Evolutionary conservation across 805 yeast genomes (phyloP).

Genomic region (Pachysolen tannophilus): DNA sequence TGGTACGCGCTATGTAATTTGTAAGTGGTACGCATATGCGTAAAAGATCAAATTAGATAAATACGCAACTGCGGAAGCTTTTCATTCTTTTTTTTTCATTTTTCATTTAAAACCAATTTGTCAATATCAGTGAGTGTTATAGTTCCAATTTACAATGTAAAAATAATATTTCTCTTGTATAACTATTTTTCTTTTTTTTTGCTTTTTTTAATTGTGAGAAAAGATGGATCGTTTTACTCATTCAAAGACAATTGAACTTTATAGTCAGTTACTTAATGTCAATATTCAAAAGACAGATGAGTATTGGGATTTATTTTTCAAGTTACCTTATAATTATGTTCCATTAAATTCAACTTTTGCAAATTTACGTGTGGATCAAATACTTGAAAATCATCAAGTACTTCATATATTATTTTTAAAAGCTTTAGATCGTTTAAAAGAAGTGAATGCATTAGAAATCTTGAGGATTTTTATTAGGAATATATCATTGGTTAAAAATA

Average conservation of each 20-base stretch:
- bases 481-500: not conserved
- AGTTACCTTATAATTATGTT: constrained; percentile 2
- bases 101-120: too few relatives aligned
- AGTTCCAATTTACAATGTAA: too few relatives aligned
- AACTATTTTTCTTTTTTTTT: too few relatives aligned
- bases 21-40: too few relatives aligned
- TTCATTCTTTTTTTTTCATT: too few relatives aligned
- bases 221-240: constrained; percentile 1
- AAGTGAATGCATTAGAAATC: constrained; percentile 3
- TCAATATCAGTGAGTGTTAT: too few relatives aligned
- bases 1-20: too few relatives aligned
- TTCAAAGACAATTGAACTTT: constrained; percentile 2
- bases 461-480: constrained; percentile 2
- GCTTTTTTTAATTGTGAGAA: too few relatives aligned
- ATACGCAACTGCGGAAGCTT: too few relatives aligned
- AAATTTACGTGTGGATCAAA: constrained; percentile 1
- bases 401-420: constrained; percentile 3
- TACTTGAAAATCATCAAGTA: not conserved
- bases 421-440: not conserved
- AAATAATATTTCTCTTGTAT: too few relatives aligned
- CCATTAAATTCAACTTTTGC: constrained; percentile 5
- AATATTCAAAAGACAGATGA: constrained; percentile 4
- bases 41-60: too few relatives aligned
- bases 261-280: constrained; percentile 3
- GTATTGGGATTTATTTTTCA: constrained; percentile 4